These are phyloP conservation scores for Aspergillus vadensis DNA, from an alignment of 2,329 filamentous ascomycete species.

Conservation along the genomic window DNA sequence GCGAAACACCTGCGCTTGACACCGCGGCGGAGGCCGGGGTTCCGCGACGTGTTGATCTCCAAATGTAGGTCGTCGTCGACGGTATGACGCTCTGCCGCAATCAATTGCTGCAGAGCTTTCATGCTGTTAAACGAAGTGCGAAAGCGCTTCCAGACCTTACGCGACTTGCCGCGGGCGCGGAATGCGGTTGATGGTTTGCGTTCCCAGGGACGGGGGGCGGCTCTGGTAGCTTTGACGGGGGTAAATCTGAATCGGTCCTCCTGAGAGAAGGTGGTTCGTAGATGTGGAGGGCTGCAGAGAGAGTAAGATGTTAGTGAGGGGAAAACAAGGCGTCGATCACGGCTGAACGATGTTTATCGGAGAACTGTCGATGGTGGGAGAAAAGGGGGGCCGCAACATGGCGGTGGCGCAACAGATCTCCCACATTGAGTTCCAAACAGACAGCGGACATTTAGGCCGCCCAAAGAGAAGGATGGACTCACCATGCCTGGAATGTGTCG, in stretches of 20 bases:
- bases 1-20: constrained; percentile 40
- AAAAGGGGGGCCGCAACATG: background rate
- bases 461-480: background rate
- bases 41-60: constrained; percentile 38
- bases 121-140: constrained; percentile 39
- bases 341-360: background rate
- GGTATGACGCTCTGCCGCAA: constrained; percentile 18
- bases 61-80: constrained; percentile 28
- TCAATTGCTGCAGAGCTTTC: constrained; percentile 32
- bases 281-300: constrained; percentile 3
- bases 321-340: background rate
- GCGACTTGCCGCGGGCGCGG: constrained; percentile 41
- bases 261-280: constrained; percentile 4
- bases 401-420: background rate
- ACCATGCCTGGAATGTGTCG: constrained; percentile 7
- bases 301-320: background rate
- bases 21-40: constrained; percentile 33
- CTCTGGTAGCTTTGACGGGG: constrained; percentile 40
- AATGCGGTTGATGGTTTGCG: constrained; percentile 48
- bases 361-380: background rate
- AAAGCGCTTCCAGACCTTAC: constrained; percentile 51
- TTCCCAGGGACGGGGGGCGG: constrained; percentile 47
- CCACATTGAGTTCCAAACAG: background rate
- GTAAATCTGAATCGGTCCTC: constrained; percentile 44
- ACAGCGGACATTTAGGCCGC: background rate